Base-by-base conservation (phyloP, 2,329 filamentous ascomycete genomes). In the Calonectria honghensis region DNA sequence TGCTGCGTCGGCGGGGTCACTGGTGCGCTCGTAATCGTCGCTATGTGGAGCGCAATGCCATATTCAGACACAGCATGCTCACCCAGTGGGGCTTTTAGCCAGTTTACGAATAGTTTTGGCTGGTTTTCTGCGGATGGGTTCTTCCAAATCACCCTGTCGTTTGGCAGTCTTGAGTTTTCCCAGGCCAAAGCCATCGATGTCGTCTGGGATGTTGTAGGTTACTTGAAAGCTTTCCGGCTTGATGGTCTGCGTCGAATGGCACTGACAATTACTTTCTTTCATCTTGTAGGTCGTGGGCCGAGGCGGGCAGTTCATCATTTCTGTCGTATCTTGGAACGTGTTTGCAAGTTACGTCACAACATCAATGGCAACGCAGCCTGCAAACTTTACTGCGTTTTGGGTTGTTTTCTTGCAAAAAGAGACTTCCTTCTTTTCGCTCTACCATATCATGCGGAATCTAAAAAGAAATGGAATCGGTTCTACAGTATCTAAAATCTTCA, bases 261-360 rank as follows among this genome's bases (percentile, higher is more conserved):
- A 2, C 35, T 63, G 39, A 63, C 35, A 9, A 18, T 9, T 20
- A 16, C 1, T 41, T 27, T 39, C 16, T 29, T 7, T 37, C 32
- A 1, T 29, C 54, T 0, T 11, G 7, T 20, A 63, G 57, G 6
- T 41, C 24, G 37, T 63, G 27, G 57, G 57, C 9, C 57, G 24
- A 41, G 57, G 57, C 7, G 57, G 57, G 6, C 57, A 63, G 20
- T 63, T 63, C 16, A 63, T 63, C 10, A 63, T 63, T 24, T 63
- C 57, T 39, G 4, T 63, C 5, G 14, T 63, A 13, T 63, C 57
- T 11, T 63, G 57, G 57, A 16, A 63, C 16, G 57, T 63, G 20
- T 29, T 63, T 27, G 57, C 57, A 16, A 9, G 24, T 24, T 41
- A 63, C 27, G n/a, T 63, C 57, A 63, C 57, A 41, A 41, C 37